Conservation (phyloP, 768 basidiomycete genomes). For the Chalciporus pseudorubinellus region DNA sequence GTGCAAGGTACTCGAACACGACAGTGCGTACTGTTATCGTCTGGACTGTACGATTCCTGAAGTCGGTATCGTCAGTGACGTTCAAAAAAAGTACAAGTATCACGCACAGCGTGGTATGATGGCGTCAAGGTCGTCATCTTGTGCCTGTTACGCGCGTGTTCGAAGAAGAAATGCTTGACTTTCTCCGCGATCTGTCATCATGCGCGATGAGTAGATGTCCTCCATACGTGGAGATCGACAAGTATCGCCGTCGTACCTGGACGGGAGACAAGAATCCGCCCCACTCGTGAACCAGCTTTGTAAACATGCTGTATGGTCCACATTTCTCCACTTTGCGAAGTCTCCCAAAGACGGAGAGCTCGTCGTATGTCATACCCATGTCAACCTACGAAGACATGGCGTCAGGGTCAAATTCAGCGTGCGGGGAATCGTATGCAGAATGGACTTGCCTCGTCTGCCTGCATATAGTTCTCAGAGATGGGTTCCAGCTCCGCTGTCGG, state of each 20-base stretch:
- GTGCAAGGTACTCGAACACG: no score
- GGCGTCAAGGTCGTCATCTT: slow-evolving; percentile 99
- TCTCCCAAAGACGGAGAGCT: slow-evolving; percentile 89
- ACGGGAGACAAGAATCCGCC: slow-evolving; percentile 77
- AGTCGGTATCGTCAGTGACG: not conserved
- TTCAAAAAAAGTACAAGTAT: no score
- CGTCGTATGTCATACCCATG: slow-evolving; percentile 99
- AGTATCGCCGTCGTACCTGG: slow-evolving; percentile 65
- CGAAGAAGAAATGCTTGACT: slow-evolving; percentile 96
- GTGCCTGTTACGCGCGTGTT: slow-evolving; percentile 93
- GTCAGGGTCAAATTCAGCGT: not conserved
- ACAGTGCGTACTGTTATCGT: no score
- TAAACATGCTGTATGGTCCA: slow-evolving; percentile 97
- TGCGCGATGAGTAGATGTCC: no score
- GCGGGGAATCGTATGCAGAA: not conserved
- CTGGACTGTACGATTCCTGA: no score
- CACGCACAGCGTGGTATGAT: slow-evolving; percentile 13
- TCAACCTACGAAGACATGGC: slow-evolving; percentile 68
- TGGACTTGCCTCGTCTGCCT: slow-evolving; percentile 81
- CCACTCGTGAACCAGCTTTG: slow-evolving; percentile 94
- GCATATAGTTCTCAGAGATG: slow-evolving; percentile 89
- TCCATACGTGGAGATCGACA: no score
- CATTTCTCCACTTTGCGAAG: slow-evolving; percentile 96
- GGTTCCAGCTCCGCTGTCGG: slow-evolving; percentile 98
- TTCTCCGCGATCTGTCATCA: slow-evolving; percentile 82